These are phyloP conservation scores for Amniculicola lignicola DNA, from an alignment of 495 filamentous ascomycete genomes.

Conservation along the genomic window DNA sequence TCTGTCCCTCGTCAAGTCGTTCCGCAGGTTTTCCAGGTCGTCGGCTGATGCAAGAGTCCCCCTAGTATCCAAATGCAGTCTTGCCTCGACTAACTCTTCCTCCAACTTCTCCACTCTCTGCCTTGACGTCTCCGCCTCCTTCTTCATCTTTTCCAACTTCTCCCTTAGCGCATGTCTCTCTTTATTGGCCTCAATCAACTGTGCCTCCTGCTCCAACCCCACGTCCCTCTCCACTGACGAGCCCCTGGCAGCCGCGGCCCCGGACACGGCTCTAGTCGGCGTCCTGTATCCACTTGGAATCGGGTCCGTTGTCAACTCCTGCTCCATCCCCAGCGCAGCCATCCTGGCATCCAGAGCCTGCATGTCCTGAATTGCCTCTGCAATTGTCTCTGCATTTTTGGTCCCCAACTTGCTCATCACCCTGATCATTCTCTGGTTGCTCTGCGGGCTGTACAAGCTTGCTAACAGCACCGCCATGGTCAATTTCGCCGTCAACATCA, in stretches of 20 bases:
- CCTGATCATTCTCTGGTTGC: constrained; percentile 42
- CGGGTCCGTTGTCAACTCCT: constrained; percentile 30
- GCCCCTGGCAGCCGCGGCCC: too few species aligned
- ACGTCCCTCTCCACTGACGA: constrained; percentile 37
- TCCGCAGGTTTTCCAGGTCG: constrained; percentile 35
- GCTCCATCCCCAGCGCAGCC: constrained; percentile 28
- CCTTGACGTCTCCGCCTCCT: constrained; percentile 34
- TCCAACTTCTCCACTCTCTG: constrained; percentile 37
- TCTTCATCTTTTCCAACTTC: constrained; percentile 16
- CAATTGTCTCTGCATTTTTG: constrained; percentile 36
- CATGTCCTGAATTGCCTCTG: constrained; percentile 39
- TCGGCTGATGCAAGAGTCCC: constrained; percentile 26
- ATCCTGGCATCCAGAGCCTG: constrained; percentile 35
- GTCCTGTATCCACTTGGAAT: constrained; percentile 21
- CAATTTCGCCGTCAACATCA: constrained; percentile 37
- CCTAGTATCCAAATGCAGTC: constrained; percentile 35
- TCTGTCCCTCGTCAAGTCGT: constrained; percentile 34
- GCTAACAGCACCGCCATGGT: constrained; percentile 39
- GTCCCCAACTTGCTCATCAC: constrained; percentile 37
- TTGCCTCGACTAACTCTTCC: constrained; percentile 41
- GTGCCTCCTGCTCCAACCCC: constrained; percentile 39
- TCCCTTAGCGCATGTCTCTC: constrained; percentile 23
- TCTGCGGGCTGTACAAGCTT: constrained; percentile 36
- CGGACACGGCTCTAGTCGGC: constrained; percentile 25
- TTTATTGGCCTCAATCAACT: constrained; percentile 32